A percentile compares a stretch with the other conserved stretches of the same genome.
Evolutionary conservation across 2,329 filamentous ascomycete species (phyloP).

Genomic region (Clarireedia homoeocarpa): DNA sequence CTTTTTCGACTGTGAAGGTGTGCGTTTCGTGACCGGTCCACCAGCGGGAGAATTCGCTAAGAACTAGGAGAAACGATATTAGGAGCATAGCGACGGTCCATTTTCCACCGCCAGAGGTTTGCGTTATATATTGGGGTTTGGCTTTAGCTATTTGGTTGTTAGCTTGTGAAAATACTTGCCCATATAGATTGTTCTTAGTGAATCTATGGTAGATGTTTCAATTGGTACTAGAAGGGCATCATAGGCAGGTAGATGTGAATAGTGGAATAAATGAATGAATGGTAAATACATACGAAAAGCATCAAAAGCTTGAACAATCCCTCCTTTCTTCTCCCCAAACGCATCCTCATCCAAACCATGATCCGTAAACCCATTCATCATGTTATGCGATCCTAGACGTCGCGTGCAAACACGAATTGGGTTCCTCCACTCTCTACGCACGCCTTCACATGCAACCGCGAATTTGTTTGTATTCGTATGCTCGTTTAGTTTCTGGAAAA

Average conservation of each 20-base stretch:
- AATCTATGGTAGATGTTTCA: neutral
- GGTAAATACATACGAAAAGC: conserved; percentile 70
- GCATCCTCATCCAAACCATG: conserved; percentile 66
- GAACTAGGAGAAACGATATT: conserved; percentile 66
- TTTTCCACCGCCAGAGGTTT: conserved; percentile 79
- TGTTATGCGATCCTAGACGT: conserved; percentile 3
- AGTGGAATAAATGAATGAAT: neutral
- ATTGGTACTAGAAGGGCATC: neutral
- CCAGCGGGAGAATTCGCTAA: conserved; percentile 75
- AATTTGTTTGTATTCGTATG: neutral
- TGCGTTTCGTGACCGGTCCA: conserved; percentile 78
- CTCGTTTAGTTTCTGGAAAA: neutral
- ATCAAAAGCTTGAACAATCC: conserved; percentile 82
- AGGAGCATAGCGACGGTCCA: conserved; percentile 81
- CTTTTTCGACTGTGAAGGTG: conserved; percentile 89
- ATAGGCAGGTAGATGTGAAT: neutral
- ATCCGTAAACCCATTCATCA: conserved; percentile 70
- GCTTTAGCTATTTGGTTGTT: conserved; percentile 66
- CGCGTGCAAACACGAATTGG: neutral
- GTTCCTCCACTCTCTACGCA: neutral
- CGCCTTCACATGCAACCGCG: neutral
- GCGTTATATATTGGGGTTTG: conserved; percentile 84
- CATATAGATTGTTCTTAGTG: neutral
- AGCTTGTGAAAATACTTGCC: neutral
- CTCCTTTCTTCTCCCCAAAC: conserved; percentile 65